Percentiles rank a stretch among this genome's conserved stretches.
Conservation (phyloP, 83 land plant species). For the Picea abies region DNA sequence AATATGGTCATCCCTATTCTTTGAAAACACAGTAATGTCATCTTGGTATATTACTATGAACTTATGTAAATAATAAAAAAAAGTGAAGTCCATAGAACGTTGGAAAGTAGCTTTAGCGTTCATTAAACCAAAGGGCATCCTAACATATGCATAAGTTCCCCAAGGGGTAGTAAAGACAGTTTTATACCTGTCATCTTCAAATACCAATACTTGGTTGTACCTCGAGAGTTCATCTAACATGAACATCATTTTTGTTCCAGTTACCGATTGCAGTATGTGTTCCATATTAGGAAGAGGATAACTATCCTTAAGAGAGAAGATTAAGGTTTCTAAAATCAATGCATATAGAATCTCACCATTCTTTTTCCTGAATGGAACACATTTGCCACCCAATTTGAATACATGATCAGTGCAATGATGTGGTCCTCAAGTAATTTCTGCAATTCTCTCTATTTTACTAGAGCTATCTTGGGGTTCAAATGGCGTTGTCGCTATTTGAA, state of each 20-base stretch:
- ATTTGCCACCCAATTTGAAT: neutral
- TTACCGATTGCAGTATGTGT: neutral
- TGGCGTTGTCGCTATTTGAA: neutral
- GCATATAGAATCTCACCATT: neutral
- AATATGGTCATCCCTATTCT: too few relatives aligned
- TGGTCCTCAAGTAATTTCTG: neutral
- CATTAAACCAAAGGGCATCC: neutral
- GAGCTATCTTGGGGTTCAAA: neutral
- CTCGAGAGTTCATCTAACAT: neutral
- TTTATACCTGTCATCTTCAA: neutral
- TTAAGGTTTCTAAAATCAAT: neutral
- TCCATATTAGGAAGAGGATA: neutral
- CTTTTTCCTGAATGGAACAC: neutral
- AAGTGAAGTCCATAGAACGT: too few relatives aligned
- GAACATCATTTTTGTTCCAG: neutral
- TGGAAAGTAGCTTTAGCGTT: neutral
- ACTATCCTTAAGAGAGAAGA: neutral
- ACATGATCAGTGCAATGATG: neutral
- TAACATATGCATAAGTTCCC: neutral
- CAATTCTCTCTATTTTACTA: neutral
- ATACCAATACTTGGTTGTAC: neutral
- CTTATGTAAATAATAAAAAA: too few relatives aligned
- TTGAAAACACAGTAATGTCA: too few relatives aligned
- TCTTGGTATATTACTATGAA: too few relatives aligned
- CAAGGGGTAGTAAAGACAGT: neutral